Percentiles rank a stretch among this genome's conserved stretches.
Conservation (phyloP, 2,329 filamentous ascomycete genomes). For the Zymoseptoria ardabiliae region DNA sequence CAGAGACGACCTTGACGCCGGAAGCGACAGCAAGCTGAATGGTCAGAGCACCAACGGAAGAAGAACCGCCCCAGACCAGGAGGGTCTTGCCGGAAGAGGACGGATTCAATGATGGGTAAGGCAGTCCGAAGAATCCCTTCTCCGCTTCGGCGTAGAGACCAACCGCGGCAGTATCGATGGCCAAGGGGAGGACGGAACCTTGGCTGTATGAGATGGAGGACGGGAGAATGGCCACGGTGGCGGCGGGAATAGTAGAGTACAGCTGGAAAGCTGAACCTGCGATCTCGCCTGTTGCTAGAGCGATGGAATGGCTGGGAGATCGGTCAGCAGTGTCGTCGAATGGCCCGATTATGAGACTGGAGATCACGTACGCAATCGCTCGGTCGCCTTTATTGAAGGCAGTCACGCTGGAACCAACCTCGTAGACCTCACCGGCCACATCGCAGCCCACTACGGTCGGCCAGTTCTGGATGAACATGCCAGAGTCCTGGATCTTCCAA, state of each 20-base stretch:
- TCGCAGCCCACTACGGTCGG: constrained; percentile 33
- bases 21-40: constrained; percentile 32
- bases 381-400: constrained; percentile 32
- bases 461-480: constrained; percentile 28
- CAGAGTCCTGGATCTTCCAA: constrained; percentile 31
- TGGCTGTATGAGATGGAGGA: constrained; percentile 31
- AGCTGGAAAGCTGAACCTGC: constrained; percentile 29
- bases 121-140: constrained; percentile 31
- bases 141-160: constrained; percentile 35
- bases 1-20: constrained; percentile 29
- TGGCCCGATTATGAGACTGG: not conserved
- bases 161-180: constrained; percentile 38
- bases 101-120: constrained; percentile 30
- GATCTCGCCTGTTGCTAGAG: constrained; percentile 19
- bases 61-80: constrained; percentile 33
- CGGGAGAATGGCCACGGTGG: constrained; percentile 34
- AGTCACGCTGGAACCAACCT: constrained; percentile 29
- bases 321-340: not conserved
- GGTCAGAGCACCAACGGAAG: constrained; percentile 29
- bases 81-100: constrained; percentile 32
- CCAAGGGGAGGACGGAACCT: constrained; percentile 38
- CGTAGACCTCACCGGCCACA: constrained; percentile 32
- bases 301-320: constrained; percentile 14
- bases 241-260: constrained; percentile 27
- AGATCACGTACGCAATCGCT: constrained; percentile 24